phyloP scores from a whole-genome alignment of 495 filamentous ascomycete species.

The Penicillium lagena region DNA sequence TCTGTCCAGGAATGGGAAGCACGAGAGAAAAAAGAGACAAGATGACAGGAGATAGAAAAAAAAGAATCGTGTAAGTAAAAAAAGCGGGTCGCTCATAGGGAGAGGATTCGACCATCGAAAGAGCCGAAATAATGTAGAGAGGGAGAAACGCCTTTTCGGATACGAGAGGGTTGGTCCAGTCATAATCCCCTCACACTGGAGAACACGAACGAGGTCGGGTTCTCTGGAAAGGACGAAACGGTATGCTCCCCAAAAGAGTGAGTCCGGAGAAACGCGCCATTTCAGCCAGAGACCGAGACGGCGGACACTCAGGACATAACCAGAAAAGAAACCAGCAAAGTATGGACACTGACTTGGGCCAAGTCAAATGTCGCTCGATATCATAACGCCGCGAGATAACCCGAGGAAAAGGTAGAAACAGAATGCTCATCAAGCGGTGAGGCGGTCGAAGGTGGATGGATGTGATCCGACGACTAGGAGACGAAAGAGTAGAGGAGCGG shows the following conservation, averaged over 20 bases:
- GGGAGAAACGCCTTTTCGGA: conserved; percentile 16
- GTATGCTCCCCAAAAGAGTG: neutral
- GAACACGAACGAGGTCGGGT: neutral
- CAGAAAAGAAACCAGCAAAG: conserved; percentile 4
- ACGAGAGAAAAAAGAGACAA: conserved; percentile 1
- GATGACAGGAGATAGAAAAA: conserved; percentile 1
- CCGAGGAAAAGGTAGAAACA: conserved; percentile 14
- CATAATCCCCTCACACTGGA: neutral
- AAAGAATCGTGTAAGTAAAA: conserved; percentile 5
- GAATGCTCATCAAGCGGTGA: conserved; percentile 8
- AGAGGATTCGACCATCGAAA: conserved; percentile 4
- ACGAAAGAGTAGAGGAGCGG: neutral
- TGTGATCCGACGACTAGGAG: conserved; percentile 1
- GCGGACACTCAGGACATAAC: neutral
- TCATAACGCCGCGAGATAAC: conserved; percentile 23
- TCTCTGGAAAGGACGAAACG: neutral
- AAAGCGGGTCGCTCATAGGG: conserved; percentile 8
- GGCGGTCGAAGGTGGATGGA: neutral
- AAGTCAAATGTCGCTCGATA: conserved; percentile 18
- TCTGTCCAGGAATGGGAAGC: neutral
- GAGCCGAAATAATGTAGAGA: conserved; percentile 6
- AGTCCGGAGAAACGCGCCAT: neutral
- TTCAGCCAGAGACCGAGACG: neutral
- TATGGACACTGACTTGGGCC: conserved; percentile 14
- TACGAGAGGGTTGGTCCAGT: conserved; percentile 1